Evolutionary conservation across 805 yeast species (phyloP).

Genomic region (Metschnikowia vanudenii): DNA sequence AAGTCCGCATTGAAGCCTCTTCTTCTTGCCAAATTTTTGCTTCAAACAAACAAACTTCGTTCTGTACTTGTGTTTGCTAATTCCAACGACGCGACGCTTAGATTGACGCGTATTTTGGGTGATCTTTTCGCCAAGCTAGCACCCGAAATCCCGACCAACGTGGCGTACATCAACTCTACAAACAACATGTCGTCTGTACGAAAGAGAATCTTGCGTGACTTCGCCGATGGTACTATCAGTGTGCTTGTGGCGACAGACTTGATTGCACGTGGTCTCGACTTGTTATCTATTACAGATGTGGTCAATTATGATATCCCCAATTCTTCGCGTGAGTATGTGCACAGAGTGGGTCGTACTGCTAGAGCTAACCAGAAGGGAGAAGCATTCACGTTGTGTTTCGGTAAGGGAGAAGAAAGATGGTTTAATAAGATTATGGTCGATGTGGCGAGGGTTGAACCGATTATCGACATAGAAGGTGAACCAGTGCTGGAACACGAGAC

Average conservation of each 20-base stretch:
- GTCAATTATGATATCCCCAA: conserved; percentile 89
- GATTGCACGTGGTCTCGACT: conserved; percentile 94
- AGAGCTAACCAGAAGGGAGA: conserved; percentile 81
- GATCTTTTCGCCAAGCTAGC: conserved; percentile 35
- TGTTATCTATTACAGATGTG: conserved; percentile 66
- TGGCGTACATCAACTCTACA: conserved; percentile 57
- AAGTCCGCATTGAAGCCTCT: conserved; percentile 66
- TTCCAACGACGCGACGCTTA: conserved; percentile 84
- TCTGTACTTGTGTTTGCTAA: conserved; percentile 64
- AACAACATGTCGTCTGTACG: conserved; percentile 50
- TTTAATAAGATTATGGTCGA: conserved; percentile 47
- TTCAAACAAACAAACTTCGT: conserved; percentile 26
- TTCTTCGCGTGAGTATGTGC: conserved; percentile 88
- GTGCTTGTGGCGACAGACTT: conserved; percentile 81
- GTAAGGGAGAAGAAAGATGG: conserved; percentile 77
- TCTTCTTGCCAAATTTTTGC: conserved; percentile 56
- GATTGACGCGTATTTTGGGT: conserved; percentile 62
- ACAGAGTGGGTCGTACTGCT: conserved; percentile 96
- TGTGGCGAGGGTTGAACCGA: conserved; percentile 40
- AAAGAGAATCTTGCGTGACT: conserved; percentile 55
- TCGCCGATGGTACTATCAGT: conserved; percentile 51
- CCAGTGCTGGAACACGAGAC: conserved; percentile 26
- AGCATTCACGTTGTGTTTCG: conserved; percentile 71
- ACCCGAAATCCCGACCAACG: conserved; percentile 10
- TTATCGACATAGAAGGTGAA: conserved; percentile 20